Evolutionary conservation across 164 flowering plant genomes (phyloP), one percentile per base, ranked within the genome.

Genomic region (Nymphaea thermarum): DNA sequence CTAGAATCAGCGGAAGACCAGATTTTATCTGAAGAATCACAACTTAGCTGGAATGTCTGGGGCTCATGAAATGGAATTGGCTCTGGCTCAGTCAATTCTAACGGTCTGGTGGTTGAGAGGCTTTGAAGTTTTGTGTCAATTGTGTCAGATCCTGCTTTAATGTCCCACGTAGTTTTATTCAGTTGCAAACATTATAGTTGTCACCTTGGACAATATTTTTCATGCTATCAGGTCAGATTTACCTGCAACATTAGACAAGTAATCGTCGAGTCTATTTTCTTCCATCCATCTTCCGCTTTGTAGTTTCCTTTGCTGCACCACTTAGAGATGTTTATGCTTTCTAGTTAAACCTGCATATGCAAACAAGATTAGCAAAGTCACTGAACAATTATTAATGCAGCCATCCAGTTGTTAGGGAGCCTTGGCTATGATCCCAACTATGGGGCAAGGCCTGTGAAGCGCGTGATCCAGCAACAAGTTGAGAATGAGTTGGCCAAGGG

Each of bases 401-500:
- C 96, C 7, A 68, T 94, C 42, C 67, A 88, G 76, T 84, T 91
- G 4, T 81, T 94, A 3, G 99, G 93, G 11, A 83, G 74, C 70
- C 93, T 94, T 42, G 99, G 98, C 6, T 91, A 94, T 68, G 99
- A 94, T 67, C 96, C 96, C 6, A 91, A 81, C 81, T 94, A 94
- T 66, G 99, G 99, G 42, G 99, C 99, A 14, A 80, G 99, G 74
- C 97, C 97, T 2, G 97, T 91, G 17, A 94, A 94, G 81, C 82
- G 97, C 7, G 96, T 90, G 70, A 92, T 92, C 71, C 99, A 95
- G 63, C 99, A 88, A 71, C 68, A 91, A 18, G 87, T 92, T 2
- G 98, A 95, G 71, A 95, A 90, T 47, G 96, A 90, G 72, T 84
- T 95, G 42, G 99, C 99, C 42, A 95, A 88, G 80, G 98, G 96